phyloP scores from a whole-genome alignment of 768 basidiomycete genomes.

The Clitopilus hobsonii region DNA sequence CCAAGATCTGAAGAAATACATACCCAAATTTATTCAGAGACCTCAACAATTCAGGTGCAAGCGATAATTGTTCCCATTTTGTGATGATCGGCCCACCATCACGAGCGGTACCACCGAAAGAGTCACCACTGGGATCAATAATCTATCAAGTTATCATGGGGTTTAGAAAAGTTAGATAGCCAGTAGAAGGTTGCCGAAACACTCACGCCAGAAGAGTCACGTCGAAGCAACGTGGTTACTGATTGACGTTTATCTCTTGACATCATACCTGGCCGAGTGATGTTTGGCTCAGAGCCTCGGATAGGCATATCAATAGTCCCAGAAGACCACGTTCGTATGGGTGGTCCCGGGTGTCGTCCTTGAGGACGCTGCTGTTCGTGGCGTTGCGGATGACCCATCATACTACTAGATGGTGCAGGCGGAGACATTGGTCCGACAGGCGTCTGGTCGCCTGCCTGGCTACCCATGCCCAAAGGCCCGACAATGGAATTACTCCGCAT shows the following conservation, averaged over 20 bases:
- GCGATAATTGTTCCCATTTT: slow-evolving; percentile 92
- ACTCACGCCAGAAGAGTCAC: slow-evolving; percentile 73
- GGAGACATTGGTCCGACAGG: slow-evolving; percentile 14
- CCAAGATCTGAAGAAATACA: slow-evolving; percentile 22
- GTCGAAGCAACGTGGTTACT: slow-evolving; percentile 59
- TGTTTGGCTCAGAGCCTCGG: slow-evolving; percentile 43
- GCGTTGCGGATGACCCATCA: slow-evolving; percentile 61
- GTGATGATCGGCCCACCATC: slow-evolving; percentile 79
- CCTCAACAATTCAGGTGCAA: slow-evolving; percentile 82
- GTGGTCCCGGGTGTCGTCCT: slow-evolving; percentile 62
- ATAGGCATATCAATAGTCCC: slow-evolving; percentile 73
- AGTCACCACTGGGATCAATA: slow-evolving; percentile 51
- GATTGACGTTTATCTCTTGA: slow-evolving; percentile 73
- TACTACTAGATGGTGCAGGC: slow-evolving; percentile 34
- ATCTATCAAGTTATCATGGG: slow-evolving; percentile 28
- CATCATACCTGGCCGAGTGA: slow-evolving; percentile 38
- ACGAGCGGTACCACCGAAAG: slow-evolving; percentile 51
- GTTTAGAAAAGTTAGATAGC: slow-evolving; percentile 6
- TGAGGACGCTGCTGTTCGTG: slow-evolving; percentile 57
- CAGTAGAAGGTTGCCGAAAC: neutral
- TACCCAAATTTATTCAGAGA: slow-evolving; percentile 93
- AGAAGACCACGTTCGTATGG: slow-evolving; percentile 82
- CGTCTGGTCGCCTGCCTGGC: slow-evolving; percentile 41
- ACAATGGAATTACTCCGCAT: slow-evolving; percentile 37
- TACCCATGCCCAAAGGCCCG: slow-evolving; percentile 39